Evolutionary conservation across 1,284 basidiomycete species (phyloP).

Genomic region (Pyrrhoderma lamaoense): DNA sequence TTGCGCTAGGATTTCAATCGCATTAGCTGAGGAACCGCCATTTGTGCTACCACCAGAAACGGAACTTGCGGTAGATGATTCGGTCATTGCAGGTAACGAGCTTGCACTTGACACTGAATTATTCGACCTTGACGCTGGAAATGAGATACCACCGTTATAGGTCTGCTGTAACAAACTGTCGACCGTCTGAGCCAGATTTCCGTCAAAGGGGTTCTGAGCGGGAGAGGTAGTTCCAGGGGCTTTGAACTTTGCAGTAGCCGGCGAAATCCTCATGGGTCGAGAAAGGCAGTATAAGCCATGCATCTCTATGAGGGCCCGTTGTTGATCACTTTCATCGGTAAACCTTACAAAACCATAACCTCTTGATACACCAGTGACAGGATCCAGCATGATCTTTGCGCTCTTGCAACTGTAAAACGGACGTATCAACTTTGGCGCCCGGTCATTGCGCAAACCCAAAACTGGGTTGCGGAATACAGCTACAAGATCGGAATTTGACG

Average conservation of each 20-base stretch:
- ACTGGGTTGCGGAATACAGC: constrained; percentile 83
- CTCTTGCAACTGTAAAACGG: constrained; percentile 87
- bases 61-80: constrained; percentile 43
- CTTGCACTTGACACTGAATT: constrained; percentile 48
- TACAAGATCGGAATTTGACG: constrained; percentile 83
- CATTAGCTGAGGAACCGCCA: constrained; percentile 23
- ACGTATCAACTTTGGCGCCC: constrained; percentile 76
- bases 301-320: constrained; percentile 85
- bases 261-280: constrained; percentile 81
- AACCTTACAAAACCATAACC: constrained; percentile 89
- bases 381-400: constrained; percentile 90
- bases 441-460: constrained; percentile 69
- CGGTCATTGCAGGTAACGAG: constrained; percentile 50
- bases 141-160: constrained; percentile 23
- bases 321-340: constrained; percentile 80
- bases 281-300: constrained; percentile 82
- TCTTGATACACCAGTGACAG: constrained; percentile 79
- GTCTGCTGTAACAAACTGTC: constrained; percentile 19
- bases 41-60: constrained; percentile 27
- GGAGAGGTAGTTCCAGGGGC: constrained; percentile 35
- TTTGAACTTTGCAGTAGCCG: constrained; percentile 83
- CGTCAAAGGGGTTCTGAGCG: not conserved
- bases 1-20: constrained; percentile 37
- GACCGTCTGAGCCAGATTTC: no score
- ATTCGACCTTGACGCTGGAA: constrained; percentile 45